A percentile compares a stretch with the other conserved stretches of the same genome.
These are phyloP conservation scores for Trifolium fragiferum DNA, from an alignment of 306 rosid species.

Conservation along the genomic window DNA sequence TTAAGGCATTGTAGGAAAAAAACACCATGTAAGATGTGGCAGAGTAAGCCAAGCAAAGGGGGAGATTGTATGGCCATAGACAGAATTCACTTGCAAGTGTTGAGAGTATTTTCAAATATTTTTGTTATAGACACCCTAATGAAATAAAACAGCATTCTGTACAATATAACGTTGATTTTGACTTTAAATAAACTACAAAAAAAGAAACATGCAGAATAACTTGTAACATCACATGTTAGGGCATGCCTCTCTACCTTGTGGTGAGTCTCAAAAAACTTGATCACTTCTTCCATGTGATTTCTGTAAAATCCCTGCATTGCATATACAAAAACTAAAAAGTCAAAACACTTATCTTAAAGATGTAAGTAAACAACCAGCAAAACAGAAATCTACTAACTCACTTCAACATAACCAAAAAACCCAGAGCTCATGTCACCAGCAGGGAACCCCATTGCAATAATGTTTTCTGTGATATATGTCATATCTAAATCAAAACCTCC, in stretches of 20 bases:
- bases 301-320: constrained; percentile 89
- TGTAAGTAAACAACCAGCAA: constrained; percentile 24
- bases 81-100: constrained; percentile 27
- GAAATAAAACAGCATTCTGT: constrained; percentile 14
- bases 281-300: constrained; percentile 99
- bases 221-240: not conserved
- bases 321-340: constrained; percentile 37
- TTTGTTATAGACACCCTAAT: constrained; percentile 4
- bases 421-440: constrained; percentile 99
- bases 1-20: constrained; percentile 18
- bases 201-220: not conserved
- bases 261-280: constrained; percentile 93
- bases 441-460: constrained; percentile 99
- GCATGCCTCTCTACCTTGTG: constrained; percentile 68
- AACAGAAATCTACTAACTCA: constrained; percentile 49
- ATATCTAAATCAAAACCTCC: constrained; percentile 98
- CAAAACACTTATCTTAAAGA: constrained; percentile 20
- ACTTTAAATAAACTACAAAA: not conserved
- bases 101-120: constrained; percentile 14
- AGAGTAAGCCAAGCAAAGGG: not conserved
- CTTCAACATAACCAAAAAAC: constrained; percentile 97
- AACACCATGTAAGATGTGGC: constrained; percentile 18
- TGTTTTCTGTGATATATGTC: constrained; percentile 97
- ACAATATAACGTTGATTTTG: constrained; percentile 13
- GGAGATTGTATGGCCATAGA: not conserved